These are phyloP conservation scores for Epichloe festucae DNA, from an alignment of 2,329 filamentous ascomycete genomes.

Conservation along the genomic window DNA sequence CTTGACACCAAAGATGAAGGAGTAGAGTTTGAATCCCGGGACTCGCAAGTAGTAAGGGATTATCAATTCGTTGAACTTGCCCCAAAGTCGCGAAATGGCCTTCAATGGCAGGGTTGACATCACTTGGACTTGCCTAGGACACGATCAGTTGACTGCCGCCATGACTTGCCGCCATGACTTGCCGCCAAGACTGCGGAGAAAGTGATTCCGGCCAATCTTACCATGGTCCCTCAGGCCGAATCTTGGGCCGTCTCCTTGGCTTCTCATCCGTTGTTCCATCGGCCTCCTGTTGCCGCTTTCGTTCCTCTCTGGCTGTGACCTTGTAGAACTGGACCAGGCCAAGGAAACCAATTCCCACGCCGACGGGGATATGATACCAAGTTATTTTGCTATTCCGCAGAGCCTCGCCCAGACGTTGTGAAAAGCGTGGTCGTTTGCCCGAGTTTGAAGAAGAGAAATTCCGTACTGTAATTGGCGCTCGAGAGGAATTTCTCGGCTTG, in stretches of 20 bases:
- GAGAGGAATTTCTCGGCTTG: constrained; percentile 13
- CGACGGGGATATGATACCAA: constrained; percentile 86
- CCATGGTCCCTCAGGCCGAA: constrained; percentile 79
- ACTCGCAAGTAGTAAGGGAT: constrained; percentile 80
- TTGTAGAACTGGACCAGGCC: constrained; percentile 77
- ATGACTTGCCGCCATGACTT: too few relatives aligned
- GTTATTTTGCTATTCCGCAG: constrained; percentile 47
- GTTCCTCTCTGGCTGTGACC: constrained; percentile 44
- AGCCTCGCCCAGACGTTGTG: constrained; percentile 36
- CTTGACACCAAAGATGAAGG: constrained; percentile 83
- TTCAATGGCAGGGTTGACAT: constrained; percentile 91
- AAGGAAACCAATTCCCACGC: constrained; percentile 72
- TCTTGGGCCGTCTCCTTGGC: constrained; percentile 42
- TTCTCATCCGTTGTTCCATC: constrained; percentile 27
- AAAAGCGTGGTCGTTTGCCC: constrained; percentile 35
- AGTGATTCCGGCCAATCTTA: constrained; percentile 20
- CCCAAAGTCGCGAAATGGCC: constrained; percentile 80
- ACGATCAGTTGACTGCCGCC: neutral
- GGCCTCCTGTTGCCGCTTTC: constrained; percentile 32
- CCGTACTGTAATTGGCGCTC: constrained; percentile 14
- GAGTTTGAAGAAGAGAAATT: constrained; percentile 21
- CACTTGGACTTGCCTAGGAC: constrained; percentile 65
- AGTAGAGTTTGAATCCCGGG: constrained; percentile 79
- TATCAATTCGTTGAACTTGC: constrained; percentile 76
- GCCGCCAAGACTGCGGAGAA: neutral